Percentiles rank a stretch among this genome's conserved stretches.
Conservation (phyloP, 768 basidiomycete species). For the Boletus subcaerulescens region DNA sequence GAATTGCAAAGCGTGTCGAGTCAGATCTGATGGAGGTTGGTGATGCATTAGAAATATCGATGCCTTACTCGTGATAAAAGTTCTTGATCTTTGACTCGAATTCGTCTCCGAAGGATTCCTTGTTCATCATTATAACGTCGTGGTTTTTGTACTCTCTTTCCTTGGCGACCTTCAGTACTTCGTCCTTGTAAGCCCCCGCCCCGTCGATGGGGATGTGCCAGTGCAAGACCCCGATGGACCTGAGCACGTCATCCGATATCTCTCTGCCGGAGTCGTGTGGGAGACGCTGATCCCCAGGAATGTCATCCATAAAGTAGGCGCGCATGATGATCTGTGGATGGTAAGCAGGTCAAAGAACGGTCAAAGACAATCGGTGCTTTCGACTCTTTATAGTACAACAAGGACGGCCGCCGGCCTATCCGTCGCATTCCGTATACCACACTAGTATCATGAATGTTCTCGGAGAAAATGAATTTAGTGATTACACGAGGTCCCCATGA, state of each 20-base stretch:
- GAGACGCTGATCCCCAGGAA: slow-evolving; percentile 77
- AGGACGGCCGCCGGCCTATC: no score
- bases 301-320: slow-evolving; percentile 69
- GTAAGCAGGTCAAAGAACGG: no score
- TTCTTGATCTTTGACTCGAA: slow-evolving; percentile 80
- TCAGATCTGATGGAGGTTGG: neutral
- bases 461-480: no score
- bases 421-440: no score
- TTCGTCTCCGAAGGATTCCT: slow-evolving; percentile 70
- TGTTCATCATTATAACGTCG: slow-evolving; percentile 73
- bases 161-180: slow-evolving; percentile 59
- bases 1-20: neutral
- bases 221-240: slow-evolving; percentile 58
- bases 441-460: no score
- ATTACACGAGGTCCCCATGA: no score
- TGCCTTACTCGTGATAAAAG: slow-evolving; percentile 72
- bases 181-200: slow-evolving; percentile 41
- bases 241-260: slow-evolving; percentile 50
- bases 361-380: no score
- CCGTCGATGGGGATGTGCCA: slow-evolving; percentile 66
- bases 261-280: slow-evolving; percentile 64
- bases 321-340: slow-evolving; percentile 43
- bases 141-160: slow-evolving; percentile 79
- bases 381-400: no score
- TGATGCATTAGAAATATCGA: neutral